Percentiles rank a stretch among this genome's conserved stretches.
These are phyloP conservation scores for Jaminaea rosea DNA, from an alignment of 1,284 basidiomycete genomes.

Conservation along the genomic window DNA sequence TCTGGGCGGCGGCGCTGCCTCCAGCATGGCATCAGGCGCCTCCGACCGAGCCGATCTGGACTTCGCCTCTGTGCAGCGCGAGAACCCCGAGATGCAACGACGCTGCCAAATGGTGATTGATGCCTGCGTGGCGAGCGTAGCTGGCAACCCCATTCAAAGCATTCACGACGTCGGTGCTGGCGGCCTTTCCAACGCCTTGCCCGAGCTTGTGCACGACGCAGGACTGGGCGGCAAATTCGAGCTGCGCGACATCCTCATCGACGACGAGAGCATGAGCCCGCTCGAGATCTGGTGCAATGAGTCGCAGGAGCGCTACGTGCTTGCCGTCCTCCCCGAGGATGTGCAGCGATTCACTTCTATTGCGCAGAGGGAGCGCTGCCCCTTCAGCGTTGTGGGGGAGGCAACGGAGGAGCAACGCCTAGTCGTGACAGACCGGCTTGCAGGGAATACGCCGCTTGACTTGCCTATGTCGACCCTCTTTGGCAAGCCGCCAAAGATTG, in stretches of 20 bases:
- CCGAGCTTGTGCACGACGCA: slow-evolving; percentile 92
- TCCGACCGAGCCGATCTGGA: slow-evolving; percentile 80
- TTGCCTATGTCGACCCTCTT: slow-evolving; percentile 92
- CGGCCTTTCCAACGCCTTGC: slow-evolving; percentile 89
- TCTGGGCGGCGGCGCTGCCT: slow-evolving; percentile 89
- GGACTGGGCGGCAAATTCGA: slow-evolving; percentile 85
- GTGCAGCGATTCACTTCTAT: slow-evolving; percentile 60
- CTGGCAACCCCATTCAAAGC: slow-evolving; percentile 69
- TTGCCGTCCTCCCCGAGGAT: slow-evolving; percentile 52
- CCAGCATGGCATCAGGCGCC: slow-evolving; percentile 61
- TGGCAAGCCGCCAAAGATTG: slow-evolving; percentile 91
- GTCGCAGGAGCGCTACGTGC: slow-evolving; percentile 92
- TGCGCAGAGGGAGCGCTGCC: slow-evolving; percentile 80
- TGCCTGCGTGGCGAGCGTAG: slow-evolving; percentile 48
- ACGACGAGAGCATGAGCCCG: slow-evolving; percentile 86
- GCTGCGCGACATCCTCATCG: slow-evolving; percentile 83
- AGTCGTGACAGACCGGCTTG: slow-evolving; percentile 77
- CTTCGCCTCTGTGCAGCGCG: slow-evolving; percentile 92
- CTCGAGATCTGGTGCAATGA: slow-evolving; percentile 99
- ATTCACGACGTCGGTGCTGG: slow-evolving; percentile 98
- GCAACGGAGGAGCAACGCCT: slow-evolving; percentile 69
- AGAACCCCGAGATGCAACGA: slow-evolving; percentile 97
- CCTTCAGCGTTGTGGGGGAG: slow-evolving; percentile 79
- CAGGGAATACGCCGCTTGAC: slow-evolving; percentile 70
- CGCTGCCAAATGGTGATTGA: slow-evolving; percentile 96